Evolutionary conservation across 345 rosid genomes (phyloP).

Genomic region (sweet orange (Citrus sinensis)): DVS_A1.0 CM039163.1:34746501-34747000

Average conservation of each 20-base stretch:
- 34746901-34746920: background rate
- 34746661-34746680: background rate
- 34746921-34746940: background rate
- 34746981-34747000: constrained; percentile 24
- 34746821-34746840: background rate
- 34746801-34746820: background rate
- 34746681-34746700: background rate
- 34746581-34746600: background rate
- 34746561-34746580: background rate
- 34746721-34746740: background rate
- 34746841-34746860: background rate
- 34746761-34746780: background rate
- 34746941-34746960: background rate
- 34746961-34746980: background rate
- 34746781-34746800: background rate
- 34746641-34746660: background rate
- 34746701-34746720: background rate
- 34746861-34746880: background rate
- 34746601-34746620: background rate
- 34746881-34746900: background rate
- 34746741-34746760: background rate
- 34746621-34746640: background rate
- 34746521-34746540: constrained; percentile 80
- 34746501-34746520: constrained; percentile 88
- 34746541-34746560: constrained; percentile 14